A percentile compares a stretch with the other conserved stretches of the same genome.
These are phyloP conservation scores for Bacterosira constricta DNA, from an alignment of 108 stramenopile species.

Conservation along the genomic window DNA sequence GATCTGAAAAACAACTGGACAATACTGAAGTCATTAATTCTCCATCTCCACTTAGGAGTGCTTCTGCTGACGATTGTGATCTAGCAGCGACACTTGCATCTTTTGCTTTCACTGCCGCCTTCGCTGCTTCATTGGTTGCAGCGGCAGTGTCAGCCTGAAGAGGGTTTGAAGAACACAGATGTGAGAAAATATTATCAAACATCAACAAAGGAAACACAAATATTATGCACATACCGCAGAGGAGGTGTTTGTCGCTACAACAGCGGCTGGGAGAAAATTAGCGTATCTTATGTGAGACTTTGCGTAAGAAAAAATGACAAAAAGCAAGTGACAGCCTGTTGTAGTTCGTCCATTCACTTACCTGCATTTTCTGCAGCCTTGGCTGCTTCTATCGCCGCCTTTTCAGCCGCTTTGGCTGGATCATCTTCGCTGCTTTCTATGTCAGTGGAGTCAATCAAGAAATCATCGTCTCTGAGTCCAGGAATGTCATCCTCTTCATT, in stretches of 20 bases:
- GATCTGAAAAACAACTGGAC: conserved; percentile 68
- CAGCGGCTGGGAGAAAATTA: conserved; percentile 1
- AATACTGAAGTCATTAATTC: conserved; percentile 59
- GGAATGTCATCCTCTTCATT: conserved; percentile 2
- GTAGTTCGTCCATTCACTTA: not conserved
- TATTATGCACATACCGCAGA: conserved; percentile 21
- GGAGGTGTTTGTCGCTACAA: conserved; percentile 38
- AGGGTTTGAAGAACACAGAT: not conserved
- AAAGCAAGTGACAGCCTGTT: no score
- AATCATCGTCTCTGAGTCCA: not conserved
- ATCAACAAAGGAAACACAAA: not conserved
- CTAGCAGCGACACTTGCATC: conserved; percentile 61
- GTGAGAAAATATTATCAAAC: not conserved
- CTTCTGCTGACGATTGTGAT: conserved; percentile 55
- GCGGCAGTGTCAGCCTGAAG: conserved; percentile 41
- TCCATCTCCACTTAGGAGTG: conserved; percentile 78
- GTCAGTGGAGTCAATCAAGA: conserved; percentile 3
- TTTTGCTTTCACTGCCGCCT: conserved; percentile 77
- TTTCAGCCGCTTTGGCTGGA: conserved; percentile 40
- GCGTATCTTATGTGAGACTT: not conserved
- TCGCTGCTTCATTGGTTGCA: conserved; percentile 51
- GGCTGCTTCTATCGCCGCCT: conserved; percentile 40
- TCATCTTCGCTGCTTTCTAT: conserved; percentile 17
- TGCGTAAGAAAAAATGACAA: not conserved
- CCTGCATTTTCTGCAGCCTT: conserved; percentile 36